phyloP scores from a whole-genome alignment of 2,329 filamentous ascomycete species.

The Volutella citrinella region DNA sequence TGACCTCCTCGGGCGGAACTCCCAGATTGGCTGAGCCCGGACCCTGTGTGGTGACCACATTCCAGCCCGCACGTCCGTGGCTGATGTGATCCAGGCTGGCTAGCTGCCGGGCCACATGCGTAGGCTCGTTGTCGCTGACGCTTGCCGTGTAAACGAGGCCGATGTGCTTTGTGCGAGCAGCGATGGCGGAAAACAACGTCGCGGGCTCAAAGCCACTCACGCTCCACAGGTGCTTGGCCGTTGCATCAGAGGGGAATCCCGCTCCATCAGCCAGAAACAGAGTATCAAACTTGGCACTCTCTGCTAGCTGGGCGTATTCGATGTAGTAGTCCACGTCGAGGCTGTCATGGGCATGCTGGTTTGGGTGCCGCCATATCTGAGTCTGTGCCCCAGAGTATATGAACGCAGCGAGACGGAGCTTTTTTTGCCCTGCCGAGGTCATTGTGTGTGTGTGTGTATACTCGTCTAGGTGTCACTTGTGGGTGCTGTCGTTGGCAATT shows the following conservation, averaged over 20 bases:
- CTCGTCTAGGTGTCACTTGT: no score
- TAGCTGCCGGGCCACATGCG: background rate
- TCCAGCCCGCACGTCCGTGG: background rate
- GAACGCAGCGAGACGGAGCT: no score
- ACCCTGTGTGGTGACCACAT: background rate
- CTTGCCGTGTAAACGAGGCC: background rate
- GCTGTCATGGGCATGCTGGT: background rate
- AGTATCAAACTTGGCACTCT: background rate
- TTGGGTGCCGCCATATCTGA: background rate
- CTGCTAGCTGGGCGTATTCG: background rate
- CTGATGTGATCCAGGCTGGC: constrained; percentile 1
- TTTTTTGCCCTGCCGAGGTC: no score
- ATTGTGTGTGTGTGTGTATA: no score
- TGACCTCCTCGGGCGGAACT: background rate
- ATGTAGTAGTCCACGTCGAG: background rate
- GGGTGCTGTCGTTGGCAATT: no score
- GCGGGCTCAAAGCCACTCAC: background rate
- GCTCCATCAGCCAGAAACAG: background rate
- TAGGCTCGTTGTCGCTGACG: constrained; percentile 1
- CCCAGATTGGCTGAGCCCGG: background rate
- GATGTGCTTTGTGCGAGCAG: background rate
- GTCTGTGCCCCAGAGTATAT: no score
- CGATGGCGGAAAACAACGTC: background rate
- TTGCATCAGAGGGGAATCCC: background rate
- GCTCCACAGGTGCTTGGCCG: background rate